Percentiles rank a stretch among this genome's conserved stretches.
Conservation (phyloP, 73 alveolate genomes). For the Paramecium sexaurelia region DNA sequence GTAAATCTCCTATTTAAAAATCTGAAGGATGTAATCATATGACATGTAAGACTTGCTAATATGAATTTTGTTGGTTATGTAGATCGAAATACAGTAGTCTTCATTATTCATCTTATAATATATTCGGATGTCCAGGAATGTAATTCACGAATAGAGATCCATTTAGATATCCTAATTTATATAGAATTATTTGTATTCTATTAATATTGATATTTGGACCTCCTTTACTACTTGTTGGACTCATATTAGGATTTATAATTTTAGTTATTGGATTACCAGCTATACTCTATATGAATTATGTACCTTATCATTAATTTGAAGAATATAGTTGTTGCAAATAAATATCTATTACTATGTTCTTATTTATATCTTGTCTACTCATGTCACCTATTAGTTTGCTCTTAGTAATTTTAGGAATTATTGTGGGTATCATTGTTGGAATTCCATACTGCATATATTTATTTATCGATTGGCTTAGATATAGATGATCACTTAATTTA, state of each 20-base stretch:
- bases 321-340: not conserved
- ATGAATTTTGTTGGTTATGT: conserved; percentile 95
- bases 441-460: conserved; percentile 13
- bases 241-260: not conserved
- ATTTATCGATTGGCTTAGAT: not conserved
- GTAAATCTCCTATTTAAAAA: conserved; percentile 81
- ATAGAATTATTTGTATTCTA: not conserved
- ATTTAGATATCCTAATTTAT: conserved; percentile 15
- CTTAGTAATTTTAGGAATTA: not conserved
- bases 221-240: not conserved
- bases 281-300: not conserved
- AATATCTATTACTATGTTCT: not conserved
- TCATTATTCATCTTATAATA: conserved; percentile 74
- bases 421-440: not conserved
- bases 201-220: conserved; percentile 7
- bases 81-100: conserved; percentile 67
- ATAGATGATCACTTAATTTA: not conserved
- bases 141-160: conserved; percentile 51
- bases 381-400: not conserved
- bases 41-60: conserved; percentile 88
- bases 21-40: conserved; percentile 95
- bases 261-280: conserved; percentile 8
- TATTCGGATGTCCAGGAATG: conserved; percentile 78
- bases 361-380: not conserved
- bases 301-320: not conserved